Base-by-base conservation (phyloP, 495 filamentous ascomycete genomes). In the Mycothermus thermophilus region DNA sequence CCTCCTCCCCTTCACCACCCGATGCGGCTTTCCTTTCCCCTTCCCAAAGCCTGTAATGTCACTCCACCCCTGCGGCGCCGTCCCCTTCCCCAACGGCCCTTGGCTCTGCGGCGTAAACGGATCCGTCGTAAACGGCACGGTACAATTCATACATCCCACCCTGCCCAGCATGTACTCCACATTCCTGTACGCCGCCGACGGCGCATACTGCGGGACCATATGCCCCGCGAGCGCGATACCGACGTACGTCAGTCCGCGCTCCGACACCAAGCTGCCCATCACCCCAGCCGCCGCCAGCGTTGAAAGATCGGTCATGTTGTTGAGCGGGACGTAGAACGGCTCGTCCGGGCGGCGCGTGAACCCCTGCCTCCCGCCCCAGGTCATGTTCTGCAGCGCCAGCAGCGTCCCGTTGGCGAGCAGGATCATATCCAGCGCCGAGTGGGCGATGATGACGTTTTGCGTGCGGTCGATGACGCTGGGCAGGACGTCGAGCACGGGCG, bases 371-470 rank as follows among this genome's bases (percentile, higher is more conserved):
- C 83, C 83, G 36, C 72, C 71, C 78, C 79, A 88, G 0, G 80
- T 87, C 80, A 88, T 83, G 51, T 86, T 87, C 46, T 90, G 81
- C 25, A 88, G 79, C 13, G 69, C 72, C 10, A 80, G 57, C 0
- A 90, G 62, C 0, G 77, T 74, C 8, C 81, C 79, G 43, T 84
- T 79, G 30, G 63, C 40, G 16, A 82, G 59, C 4, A 83, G 58
- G 24, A 75, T 41, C 42, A 57, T 69, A 35, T 77, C 74, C 31
- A 68, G 53, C n/a, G 52, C 42, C 13, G 78, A 80, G 46, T 85
- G 77, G 5, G 53, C 71, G 45, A 87, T 73, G 23, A 87, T 62
- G 6, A 79, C 78, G 30, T 75, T 71, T 17, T 82, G 66, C 1
- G 75, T 76, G 16, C 63, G 58, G 41, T 85, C 79, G 38, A 87